phyloP scores from a whole-genome alignment of 768 basidiomycete species.

The Boletus rubescentipes region DNA sequence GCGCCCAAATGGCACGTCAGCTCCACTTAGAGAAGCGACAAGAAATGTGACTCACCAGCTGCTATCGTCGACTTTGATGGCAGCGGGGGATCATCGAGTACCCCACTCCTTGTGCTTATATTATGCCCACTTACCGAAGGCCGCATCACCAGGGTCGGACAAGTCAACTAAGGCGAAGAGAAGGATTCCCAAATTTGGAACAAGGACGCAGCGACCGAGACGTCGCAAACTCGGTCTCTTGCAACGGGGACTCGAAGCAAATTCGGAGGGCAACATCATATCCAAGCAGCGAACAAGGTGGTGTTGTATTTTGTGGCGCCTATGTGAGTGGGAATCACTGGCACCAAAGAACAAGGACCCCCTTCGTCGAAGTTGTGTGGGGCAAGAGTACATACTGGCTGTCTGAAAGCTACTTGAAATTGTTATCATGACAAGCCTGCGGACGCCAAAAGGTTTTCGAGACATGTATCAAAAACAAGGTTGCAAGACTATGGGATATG shows the following conservation, averaged over 20 bases:
- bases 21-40: not conserved
- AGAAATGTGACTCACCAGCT: conserved; percentile 23
- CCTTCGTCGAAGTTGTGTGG: not conserved
- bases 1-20: conserved; percentile 1
- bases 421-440: not conserved
- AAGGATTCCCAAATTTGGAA: conserved; percentile 22
- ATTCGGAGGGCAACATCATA: not conserved
- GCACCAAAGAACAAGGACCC: conserved; percentile 6
- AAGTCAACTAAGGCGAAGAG: conserved; percentile 7
- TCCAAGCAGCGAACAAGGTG: conserved; percentile 20
- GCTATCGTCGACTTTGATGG: conserved; percentile 24
- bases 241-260: not conserved
- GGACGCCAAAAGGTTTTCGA: not conserved
- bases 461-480: not conserved
- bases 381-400: not conserved
- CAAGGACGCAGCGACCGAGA: conserved; percentile 26
- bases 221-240: not conserved
- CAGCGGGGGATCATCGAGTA: conserved; percentile 17
- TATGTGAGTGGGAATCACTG: not conserved
- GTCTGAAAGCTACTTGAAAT: not conserved
- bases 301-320: conserved; percentile 20
- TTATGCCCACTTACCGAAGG: conserved; percentile 3
- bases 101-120: conserved; percentile 25
- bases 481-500: not conserved
- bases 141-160: conserved; percentile 2